Conservation (phyloP, 768 basidiomycete species). For the Cystobasidium ongulense region DNA sequence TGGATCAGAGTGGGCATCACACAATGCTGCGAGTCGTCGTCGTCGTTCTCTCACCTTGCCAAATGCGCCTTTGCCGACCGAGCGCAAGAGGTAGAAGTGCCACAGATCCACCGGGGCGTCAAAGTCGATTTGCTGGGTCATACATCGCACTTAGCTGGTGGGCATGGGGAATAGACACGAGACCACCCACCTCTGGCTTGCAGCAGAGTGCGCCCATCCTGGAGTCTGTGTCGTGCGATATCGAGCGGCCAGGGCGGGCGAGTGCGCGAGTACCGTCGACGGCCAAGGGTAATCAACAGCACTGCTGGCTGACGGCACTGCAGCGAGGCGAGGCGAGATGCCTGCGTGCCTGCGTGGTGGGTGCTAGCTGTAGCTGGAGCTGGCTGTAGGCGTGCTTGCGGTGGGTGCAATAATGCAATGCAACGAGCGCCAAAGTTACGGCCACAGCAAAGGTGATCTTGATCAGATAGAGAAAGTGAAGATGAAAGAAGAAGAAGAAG, state of each 20-base stretch:
- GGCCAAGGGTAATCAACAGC: too few species aligned
- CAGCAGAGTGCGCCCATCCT: conserved; percentile 50
- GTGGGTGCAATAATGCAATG: too few species aligned
- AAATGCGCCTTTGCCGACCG: conserved; percentile 94
- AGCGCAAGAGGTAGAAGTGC: conserved; percentile 91
- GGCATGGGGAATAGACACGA: not conserved
- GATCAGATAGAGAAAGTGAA: too few species aligned
- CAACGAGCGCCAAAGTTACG: too few species aligned
- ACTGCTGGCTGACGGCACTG: too few species aligned
- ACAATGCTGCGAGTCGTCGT: not conserved
- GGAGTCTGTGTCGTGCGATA: not conserved
- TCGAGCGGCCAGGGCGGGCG: too few species aligned
- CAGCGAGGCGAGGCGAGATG: too few species aligned
- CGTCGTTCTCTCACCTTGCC: conserved; percentile 65
- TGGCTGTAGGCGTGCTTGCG: not conserved
- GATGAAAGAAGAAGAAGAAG: too few species aligned
- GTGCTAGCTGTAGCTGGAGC: not conserved
- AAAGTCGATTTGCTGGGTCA: conserved; percentile 74
- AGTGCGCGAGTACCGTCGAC: too few species aligned
- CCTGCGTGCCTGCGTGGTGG: too few species aligned
- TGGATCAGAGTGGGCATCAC: not conserved
- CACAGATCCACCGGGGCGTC: conserved; percentile 80
- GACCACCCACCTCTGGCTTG: conserved; percentile 48
- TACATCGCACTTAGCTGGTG: too few species aligned
- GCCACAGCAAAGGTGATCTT: too few species aligned